Conservation (phyloP, 1,139 yeast genomes). For the Debaryomycetaceae sp. region DNA sequence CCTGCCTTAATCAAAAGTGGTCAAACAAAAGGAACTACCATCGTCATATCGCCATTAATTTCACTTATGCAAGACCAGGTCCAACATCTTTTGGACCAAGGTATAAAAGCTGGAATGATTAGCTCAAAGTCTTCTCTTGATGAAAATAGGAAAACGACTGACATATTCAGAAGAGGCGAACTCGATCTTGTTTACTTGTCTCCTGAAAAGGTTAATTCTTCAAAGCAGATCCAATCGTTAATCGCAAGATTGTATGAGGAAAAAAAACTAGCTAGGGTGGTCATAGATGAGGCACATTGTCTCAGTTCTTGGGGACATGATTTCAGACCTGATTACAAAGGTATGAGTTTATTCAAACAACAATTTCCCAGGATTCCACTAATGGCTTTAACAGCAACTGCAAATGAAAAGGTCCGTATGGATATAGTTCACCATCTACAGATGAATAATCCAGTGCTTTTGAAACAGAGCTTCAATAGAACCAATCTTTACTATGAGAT, state of each 20-base stretch:
- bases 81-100: conserved; percentile 62
- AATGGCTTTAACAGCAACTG: conserved; percentile 98
- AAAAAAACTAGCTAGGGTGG: conserved; percentile 71
- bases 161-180: conserved; percentile 60
- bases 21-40: conserved; percentile 74
- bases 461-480: conserved; percentile 84
- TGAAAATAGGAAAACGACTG: conserved; percentile 63
- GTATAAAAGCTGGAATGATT: conserved; percentile 83
- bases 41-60: conserved; percentile 91
- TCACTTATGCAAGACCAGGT: conserved; percentile 98
- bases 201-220: conserved; percentile 91
- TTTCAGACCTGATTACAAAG: conserved; percentile 93
- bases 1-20: conserved; percentile 86
- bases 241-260: conserved; percentile 56
- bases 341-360: conserved; percentile 66
- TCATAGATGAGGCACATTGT: conserved; percentile 98
- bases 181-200: conserved; percentile 82
- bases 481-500: conserved; percentile 82
- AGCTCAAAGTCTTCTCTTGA: conserved; percentile 69
- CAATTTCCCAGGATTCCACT: conserved; percentile 80
- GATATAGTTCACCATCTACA: conserved; percentile 78
- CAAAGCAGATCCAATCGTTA: conserved; percentile 64
- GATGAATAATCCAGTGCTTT: conserved; percentile 51
- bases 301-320: conserved; percentile 99
- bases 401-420: conserved; percentile 84